phyloP scores from a whole-genome alignment of 805 yeast genomes.

The Starmerella stellata region DNA sequence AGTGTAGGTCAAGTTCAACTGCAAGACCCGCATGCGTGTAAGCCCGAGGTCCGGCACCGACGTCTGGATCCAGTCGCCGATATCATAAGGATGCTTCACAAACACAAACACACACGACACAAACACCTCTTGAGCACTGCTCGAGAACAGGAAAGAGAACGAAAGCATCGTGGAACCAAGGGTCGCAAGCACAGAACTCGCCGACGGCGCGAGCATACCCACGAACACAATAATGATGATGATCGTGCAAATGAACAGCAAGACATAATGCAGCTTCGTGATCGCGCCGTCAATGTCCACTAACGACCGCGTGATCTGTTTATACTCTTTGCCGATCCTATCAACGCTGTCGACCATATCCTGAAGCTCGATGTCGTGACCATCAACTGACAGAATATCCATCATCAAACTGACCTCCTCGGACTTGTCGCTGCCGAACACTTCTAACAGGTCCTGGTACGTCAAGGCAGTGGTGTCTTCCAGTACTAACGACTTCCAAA shows the following conservation, averaged over 20 bases:
- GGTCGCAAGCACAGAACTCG: slow-evolving; percentile 26
- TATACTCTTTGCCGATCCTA: slow-evolving; percentile 23
- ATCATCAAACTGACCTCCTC: slow-evolving; percentile 22
- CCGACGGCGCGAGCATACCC: slow-evolving; percentile 27
- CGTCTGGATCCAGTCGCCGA: slow-evolving; percentile 26
- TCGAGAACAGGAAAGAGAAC: slow-evolving; percentile 25
- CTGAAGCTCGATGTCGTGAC: slow-evolving; percentile 23
- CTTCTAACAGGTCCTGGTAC: slow-evolving; percentile 22
- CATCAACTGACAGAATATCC: slow-evolving; percentile 23
- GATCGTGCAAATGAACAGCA: slow-evolving; percentile 21
- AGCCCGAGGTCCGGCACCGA: slow-evolving; percentile 14
- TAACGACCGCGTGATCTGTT: slow-evolving; percentile 23
- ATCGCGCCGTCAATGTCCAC: slow-evolving; percentile 27
- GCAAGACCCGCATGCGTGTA: slow-evolving; percentile 20
- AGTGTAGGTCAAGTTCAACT: slow-evolving; percentile 24
- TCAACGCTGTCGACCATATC: slow-evolving; percentile 23
- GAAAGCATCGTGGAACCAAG: slow-evolving; percentile 26
- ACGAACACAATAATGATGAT: slow-evolving; percentile 25
- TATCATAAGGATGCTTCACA: slow-evolving; percentile 28
- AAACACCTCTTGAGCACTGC: slow-evolving; percentile 26
- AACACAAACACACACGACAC: slow-evolving; percentile 26
- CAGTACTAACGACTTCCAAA: slow-evolving; percentile 27
- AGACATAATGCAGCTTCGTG: slow-evolving; percentile 24
- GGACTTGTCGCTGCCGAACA: slow-evolving; percentile 20
- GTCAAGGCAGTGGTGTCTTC: slow-evolving; percentile 23